Evolutionary conservation across 306 rosid species (phyloP), one percentile per base, ranked within the genome.

Genomic region (Corylus avellana): DNA sequence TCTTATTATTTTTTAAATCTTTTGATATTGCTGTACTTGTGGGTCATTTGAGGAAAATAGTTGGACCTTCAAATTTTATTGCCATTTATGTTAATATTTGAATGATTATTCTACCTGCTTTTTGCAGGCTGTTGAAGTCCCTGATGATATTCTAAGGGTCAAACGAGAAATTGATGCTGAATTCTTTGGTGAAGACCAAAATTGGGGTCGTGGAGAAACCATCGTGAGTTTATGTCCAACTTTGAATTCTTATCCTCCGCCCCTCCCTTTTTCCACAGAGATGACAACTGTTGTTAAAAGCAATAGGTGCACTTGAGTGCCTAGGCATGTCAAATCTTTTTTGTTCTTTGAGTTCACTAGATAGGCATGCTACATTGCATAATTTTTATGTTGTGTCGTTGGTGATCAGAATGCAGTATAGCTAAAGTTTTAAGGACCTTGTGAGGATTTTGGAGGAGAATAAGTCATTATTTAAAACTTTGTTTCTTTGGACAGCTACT

Each of bases 151-250:
- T 86, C 77, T 88, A 39, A 92, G 84, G 84, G 78, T 92, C 82
- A 93, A 88, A 84, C 89, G 75, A 77, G 98, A 93, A 22, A 84
- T 96, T 57, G 97, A 93, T 12, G 79, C 87, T 56, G 99, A 96
- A 76, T 78, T 96, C 78, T 85, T 93, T 77, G 97, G 88, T 75
- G 99, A 93, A 83, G 96, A 89, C 78, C 97, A 88, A 87, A 90
- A 70, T 59, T 96, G 99, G 98, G 87, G 84, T 35, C 98, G 79
- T 79, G 70, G 73, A 51, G 99, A 96, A 73, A 86, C 54, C 82
- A 94, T 78, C 18, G 99, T 96, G 86, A 85, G 93, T 82, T 70
- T 84, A 22, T 71, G 46, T 81, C 64, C 37, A 20, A 35, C 77
- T 64, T 72, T 75, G 42, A 70, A 25, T 49, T 69, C 59, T 3